phyloP scores from a whole-genome alignment of 768 basidiomycete species.

The Pluteus cervinus region DNA sequence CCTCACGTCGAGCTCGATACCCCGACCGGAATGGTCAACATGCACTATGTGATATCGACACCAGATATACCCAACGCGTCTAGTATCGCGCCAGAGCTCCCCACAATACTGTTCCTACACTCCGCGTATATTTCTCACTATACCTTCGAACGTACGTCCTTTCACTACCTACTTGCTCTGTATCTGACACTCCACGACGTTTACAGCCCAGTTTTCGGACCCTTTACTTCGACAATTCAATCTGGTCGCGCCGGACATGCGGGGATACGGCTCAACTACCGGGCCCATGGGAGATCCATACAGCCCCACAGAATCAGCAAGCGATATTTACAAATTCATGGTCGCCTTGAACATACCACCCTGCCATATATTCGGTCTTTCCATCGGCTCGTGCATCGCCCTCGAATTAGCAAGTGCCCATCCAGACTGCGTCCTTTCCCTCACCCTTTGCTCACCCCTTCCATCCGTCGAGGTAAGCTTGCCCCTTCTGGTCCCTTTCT shows the following conservation, averaged over 20 bases:
- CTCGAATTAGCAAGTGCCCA: constrained; percentile 24
- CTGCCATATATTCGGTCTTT: constrained; percentile 29
- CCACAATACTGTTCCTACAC: constrained; percentile 32
- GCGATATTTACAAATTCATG: constrained; percentile 26
- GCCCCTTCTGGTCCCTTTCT: background rate
- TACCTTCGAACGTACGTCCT: constrained; percentile 27
- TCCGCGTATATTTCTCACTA: constrained; percentile 25
- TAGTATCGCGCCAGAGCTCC: constrained; percentile 26
- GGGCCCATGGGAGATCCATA: constrained; percentile 20
- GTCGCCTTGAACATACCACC: constrained; percentile 26
- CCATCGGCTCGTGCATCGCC: constrained; percentile 26
- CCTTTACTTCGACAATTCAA: constrained; percentile 29
- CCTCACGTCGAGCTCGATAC: constrained; percentile 23
- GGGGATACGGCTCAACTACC: constrained; percentile 25
- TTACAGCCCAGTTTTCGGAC: constrained; percentile 29
- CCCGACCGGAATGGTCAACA: constrained; percentile 21
- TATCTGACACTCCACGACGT: background rate
- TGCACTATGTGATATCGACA: constrained; percentile 31
- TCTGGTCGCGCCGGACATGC: constrained; percentile 28
- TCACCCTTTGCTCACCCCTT: constrained; percentile 31
- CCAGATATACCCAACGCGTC: constrained; percentile 22
- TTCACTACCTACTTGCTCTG: background rate
- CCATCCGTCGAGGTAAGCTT: constrained; percentile 24
- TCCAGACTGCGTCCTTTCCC: constrained; percentile 24
- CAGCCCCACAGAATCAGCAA: constrained; percentile 22